phyloP scores from a whole-genome alignment of 129 eudicot species.

The Helianthus tuberosus region DNA sequence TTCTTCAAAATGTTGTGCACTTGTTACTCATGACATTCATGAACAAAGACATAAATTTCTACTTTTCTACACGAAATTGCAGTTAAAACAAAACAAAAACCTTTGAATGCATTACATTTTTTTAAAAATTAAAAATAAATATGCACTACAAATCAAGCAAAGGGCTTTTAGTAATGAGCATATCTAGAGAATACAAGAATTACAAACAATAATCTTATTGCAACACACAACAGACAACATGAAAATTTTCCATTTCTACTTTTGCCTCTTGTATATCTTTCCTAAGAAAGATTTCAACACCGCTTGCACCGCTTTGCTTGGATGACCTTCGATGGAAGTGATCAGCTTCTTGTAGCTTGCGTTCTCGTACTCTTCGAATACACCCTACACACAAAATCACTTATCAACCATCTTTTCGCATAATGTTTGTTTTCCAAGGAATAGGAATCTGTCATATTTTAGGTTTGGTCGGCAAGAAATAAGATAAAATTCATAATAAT shows the following conservation, averaged over 20 bases:
- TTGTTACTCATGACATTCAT: too few relatives aligned
- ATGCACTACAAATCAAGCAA: too few relatives aligned
- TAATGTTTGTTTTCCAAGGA: too few relatives aligned
- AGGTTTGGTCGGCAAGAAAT: too few relatives aligned
- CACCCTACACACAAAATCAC: constrained; percentile 49
- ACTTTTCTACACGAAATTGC: too few relatives aligned
- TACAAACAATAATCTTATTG: constrained; percentile 5
- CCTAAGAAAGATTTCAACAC: constrained; percentile 81
- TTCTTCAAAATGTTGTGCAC: too few relatives aligned
- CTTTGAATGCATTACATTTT: too few relatives aligned
- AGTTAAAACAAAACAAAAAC: too few relatives aligned
- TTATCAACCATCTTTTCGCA: background rate
- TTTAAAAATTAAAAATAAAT: too few relatives aligned
- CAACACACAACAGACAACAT: constrained; percentile 24
- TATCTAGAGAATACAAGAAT: background rate
- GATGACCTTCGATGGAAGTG: constrained; percentile 73
- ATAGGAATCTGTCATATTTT: too few relatives aligned
- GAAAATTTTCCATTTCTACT: constrained; percentile 40
- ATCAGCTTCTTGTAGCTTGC: constrained; percentile 63
- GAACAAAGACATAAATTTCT: too few relatives aligned
- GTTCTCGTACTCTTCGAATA: constrained; percentile 68
- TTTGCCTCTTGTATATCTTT: constrained; percentile 88
- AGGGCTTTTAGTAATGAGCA: too few relatives aligned
- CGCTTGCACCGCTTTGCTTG: constrained; percentile 74
- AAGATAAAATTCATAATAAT: background rate